Evolutionary conservation across 2,329 filamentous ascomycete species (phyloP).

Genomic region (Dactylellina haptotyla): DNA sequence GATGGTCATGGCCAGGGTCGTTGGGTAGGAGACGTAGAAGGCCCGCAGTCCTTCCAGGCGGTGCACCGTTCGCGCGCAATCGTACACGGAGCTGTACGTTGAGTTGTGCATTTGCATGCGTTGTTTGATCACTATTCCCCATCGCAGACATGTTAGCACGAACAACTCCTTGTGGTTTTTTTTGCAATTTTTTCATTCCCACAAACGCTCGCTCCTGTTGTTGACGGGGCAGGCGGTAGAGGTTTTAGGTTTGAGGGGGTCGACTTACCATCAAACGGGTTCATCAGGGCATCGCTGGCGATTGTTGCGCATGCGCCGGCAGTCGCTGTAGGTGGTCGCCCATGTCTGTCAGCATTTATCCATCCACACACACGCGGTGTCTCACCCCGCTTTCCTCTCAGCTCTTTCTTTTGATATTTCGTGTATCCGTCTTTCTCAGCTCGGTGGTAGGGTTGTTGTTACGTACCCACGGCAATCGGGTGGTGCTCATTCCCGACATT

Average conservation of each 20-base stretch:
- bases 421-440: neutral
- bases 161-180: too few relatives aligned
- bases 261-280: conserved; percentile 90
- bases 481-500: conserved; percentile 86
- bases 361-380: conserved; percentile 46
- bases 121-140: conserved; percentile 99
- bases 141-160: too few relatives aligned
- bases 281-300: conserved; percentile 98
- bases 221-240: too few relatives aligned
- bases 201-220: too few relatives aligned
- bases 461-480: conserved; percentile 86
- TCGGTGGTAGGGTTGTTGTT: neutral
- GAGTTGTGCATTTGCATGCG: conserved; percentile 98
- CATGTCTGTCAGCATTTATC: conserved; percentile 34
- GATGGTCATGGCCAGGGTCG: conserved; percentile 97
- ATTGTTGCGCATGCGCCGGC: conserved; percentile 96
- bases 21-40: conserved; percentile 98
- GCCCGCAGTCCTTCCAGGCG: conserved; percentile 85
- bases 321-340: conserved; percentile 70
- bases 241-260: neutral
- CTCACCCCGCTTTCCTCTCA: neutral
- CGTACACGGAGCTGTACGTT: conserved; percentile 83
- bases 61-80: conserved; percentile 91
- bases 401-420: neutral
- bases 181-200: too few relatives aligned